Evolutionary conservation across 2,329 filamentous ascomycete species (phyloP), one percentile per base, ranked within the genome.

Genomic region (Tolypocladium ovalisporum): DNA sequence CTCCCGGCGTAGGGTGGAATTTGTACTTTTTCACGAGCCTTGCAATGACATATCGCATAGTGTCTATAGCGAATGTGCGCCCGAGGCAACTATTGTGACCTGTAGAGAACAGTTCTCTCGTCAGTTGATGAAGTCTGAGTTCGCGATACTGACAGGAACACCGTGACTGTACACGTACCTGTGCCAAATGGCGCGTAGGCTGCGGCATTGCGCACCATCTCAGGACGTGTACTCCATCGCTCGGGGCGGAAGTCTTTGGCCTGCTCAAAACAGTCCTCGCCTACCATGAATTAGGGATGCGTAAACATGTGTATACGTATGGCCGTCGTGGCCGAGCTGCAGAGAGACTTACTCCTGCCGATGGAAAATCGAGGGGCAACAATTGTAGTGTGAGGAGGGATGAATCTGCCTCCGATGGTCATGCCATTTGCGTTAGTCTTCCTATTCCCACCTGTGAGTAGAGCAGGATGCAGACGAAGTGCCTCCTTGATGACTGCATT

Each of bases 171-270:
- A 7, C 27, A 19, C 17, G 9, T 49, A 66, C 68, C 68, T n/a
- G 62, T 68, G 1, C 65, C 66, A 52, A 72, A 75, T 0, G 73
- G 73, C 1, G 57, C 57, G 56, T 65, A 71, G 1, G 67, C 70
- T 1, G 63, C 61, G 29, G 59, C 56, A 54, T 73, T 66, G 27
- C 62, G 66, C n/a, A 69, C 62, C 57, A 75, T 58, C 10, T 73
- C 67, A 2, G 64, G 65, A 17, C 57, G 59, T 4, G 64, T 64
- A 2, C 66, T 71, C 70, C 71, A 75, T 32, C 73, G 64, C 55
- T 75, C 71, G 2, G 73, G 73, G 7, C 75, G 65, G 54, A 74
- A 75, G 27, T 71, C 66, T 2, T 49, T 15, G 8, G 1, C 60
- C 2, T 55, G 53, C 39, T 60, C 65, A 58, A 71, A 73, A 32